Conservation (phyloP, 2,329 filamentous ascomycete genomes). For the Aspergillus bombycis region DNA sequence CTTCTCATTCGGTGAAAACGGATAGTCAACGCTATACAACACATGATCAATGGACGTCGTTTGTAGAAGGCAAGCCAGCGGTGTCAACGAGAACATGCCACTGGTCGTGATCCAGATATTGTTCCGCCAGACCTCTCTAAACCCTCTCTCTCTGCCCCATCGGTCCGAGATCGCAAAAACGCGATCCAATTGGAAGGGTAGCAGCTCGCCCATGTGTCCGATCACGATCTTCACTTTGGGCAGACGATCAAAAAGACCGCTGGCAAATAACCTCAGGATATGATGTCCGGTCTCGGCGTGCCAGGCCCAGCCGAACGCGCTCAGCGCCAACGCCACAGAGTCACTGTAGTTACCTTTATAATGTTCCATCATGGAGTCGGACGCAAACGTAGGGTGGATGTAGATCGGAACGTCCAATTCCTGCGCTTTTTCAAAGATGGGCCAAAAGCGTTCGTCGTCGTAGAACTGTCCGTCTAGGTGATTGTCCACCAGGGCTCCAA, state of each 20-base stretch:
- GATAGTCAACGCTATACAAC: constrained; percentile 31
- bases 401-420: constrained; percentile 56
- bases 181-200: constrained; percentile 60
- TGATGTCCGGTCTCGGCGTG: constrained; percentile 42
- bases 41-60: constrained; percentile 10
- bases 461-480: constrained; percentile 45
- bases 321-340: constrained; percentile 19
- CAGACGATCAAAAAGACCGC: constrained; percentile 59
- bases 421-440: constrained; percentile 47
- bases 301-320: constrained; percentile 39
- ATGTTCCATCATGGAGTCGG: constrained; percentile 26
- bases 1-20: constrained; percentile 55
- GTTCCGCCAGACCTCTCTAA: constrained; percentile 53
- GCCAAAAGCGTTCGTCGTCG: constrained; percentile 48
- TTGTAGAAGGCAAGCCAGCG: constrained; percentile 12
- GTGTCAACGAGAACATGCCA: constrained; percentile 11
- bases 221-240: constrained; percentile 59
- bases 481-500: constrained; percentile 54
- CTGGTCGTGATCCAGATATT: constrained; percentile 19
- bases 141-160: constrained; percentile 22
- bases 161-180: constrained; percentile 6
- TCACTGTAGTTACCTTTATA: constrained; percentile 44
- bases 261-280: constrained; percentile 50
- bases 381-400: constrained; percentile 53
- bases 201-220: constrained; percentile 57